A percentile compares a stretch with the other conserved stretches of the same genome.
Evolutionary conservation across 1,284 basidiomycete species (phyloP).

Genomic region (Ustilago loliicola): DNA sequence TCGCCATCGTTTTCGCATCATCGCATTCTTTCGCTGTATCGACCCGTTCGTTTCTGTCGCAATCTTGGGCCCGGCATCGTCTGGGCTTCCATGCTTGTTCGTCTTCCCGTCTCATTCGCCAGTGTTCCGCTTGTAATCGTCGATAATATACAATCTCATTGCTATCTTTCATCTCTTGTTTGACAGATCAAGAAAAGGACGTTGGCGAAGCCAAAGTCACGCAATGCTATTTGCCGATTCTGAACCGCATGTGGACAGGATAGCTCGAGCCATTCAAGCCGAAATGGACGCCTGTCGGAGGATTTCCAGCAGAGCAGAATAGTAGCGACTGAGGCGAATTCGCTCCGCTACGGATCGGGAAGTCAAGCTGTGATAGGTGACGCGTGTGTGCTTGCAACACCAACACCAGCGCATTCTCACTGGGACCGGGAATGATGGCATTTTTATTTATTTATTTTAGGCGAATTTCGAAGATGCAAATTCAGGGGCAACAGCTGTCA

Average conservation of each 20-base stretch:
- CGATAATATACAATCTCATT: not conserved
- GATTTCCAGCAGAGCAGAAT: conserved; percentile 1
- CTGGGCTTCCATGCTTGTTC: not conserved
- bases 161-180: not conserved
- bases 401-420: conserved; percentile 27
- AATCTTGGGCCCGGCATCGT: not conserved
- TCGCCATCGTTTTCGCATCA: conserved; percentile 4
- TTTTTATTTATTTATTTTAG: not conserved
- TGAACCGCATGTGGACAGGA: not conserved
- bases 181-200: too few relatives aligned
- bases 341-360: conserved; percentile 5
- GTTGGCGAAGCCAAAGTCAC: too few relatives aligned
- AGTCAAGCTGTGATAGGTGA: conserved; percentile 7
- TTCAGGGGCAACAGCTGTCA: conserved; percentile 2
- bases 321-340: conserved; percentile 23
- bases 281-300: not conserved
- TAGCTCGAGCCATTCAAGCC: not conserved
- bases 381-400: conserved; percentile 36
- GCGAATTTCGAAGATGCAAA: conserved; percentile 10
- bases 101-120: not conserved
- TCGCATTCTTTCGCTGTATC: conserved; percentile 3
- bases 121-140: not conserved
- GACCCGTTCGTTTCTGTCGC: not conserved
- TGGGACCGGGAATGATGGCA: not conserved
- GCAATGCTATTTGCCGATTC: not conserved